phyloP scores from a whole-genome alignment of 1,139 yeast species.

The Kodamaea sp. region DNA sequence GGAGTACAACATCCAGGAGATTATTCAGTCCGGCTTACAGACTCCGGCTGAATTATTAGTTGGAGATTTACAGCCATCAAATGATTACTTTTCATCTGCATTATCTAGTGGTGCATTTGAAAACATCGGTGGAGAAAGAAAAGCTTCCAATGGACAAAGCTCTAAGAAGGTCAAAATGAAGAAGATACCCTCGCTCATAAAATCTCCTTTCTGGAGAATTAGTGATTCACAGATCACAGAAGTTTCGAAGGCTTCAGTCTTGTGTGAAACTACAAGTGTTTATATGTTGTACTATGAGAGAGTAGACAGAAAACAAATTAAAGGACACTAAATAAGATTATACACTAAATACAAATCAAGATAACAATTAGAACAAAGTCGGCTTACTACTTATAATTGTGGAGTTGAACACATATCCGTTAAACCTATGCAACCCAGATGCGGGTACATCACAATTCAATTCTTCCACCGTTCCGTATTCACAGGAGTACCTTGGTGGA shows the following conservation, averaged over 20 bases:
- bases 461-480: slow-evolving; percentile 17
- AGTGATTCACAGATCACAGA: slow-evolving; percentile 76
- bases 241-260: slow-evolving; percentile 57
- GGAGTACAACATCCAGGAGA: slow-evolving; percentile 40
- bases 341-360: too few species aligned
- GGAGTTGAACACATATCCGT: too few species aligned
- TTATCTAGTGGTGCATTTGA: slow-evolving; percentile 13
- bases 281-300: slow-evolving; percentile 83
- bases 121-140: slow-evolving; percentile 3
- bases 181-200: slow-evolving; percentile 53
- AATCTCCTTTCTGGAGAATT: slow-evolving; percentile 81
- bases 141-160: slow-evolving; percentile 1
- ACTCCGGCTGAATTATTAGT: slow-evolving; percentile 49
- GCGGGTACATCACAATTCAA: slow-evolving; percentile 15
- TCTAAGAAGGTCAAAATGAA: slow-evolving; percentile 39
- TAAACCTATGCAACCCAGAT: not conserved
- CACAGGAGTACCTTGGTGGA: slow-evolving; percentile 20
- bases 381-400: too few species aligned
- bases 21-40: slow-evolving; percentile 40
- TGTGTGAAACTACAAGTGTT: slow-evolving; percentile 70
- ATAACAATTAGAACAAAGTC: too few species aligned
- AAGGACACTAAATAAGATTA: slow-evolving; percentile 7
- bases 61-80: slow-evolving; percentile 26
- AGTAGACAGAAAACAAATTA: slow-evolving; percentile 32
- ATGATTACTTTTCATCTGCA: slow-evolving; percentile 17